Base-by-base conservation (phyloP, 148 eudicot species). In the Chenopodium berlandieri region DNA sequence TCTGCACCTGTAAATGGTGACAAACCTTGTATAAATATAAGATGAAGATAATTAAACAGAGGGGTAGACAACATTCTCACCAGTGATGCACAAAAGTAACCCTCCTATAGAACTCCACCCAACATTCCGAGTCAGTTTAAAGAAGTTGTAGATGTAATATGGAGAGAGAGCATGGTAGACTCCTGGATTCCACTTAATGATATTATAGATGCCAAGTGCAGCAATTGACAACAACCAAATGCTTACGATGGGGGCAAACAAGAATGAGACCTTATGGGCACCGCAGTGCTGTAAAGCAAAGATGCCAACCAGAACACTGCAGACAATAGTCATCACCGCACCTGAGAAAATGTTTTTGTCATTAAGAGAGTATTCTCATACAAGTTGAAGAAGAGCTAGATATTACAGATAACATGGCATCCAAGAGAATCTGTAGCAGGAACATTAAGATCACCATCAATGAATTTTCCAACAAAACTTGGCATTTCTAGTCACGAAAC, bases 231-330 rank as follows among this genome's bases (percentile, higher is more conserved):
- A 60, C 75, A 89, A 56, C 91, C 91, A 89, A 22, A 84, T 25
- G 46, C 80, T 82, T 56, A 89, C 83, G 47, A 84, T 75, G 4
- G 91, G 91, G 80, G 91, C 83, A 85, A 89, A 89, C 82, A 89
- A 47, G 78, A 87, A 87, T 20, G 89, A 82, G 58, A 89, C 86
- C 82, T 44, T 82, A 78, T 87, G 85, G 50, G 87, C 84, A 10
- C 91, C 91, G 50, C 80, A 83, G 65, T 89, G 89, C 78, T 89
- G 91, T 80, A 89, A 80, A 79, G 88, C 88, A 78, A 87, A 89
- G 68, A 87, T 87, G 76, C 83, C 88, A 83, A 89, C 87, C 75
- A 87, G 80, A 52, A 87, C 82, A 65, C 75, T 64, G 75, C 89
- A 86, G 58, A 84, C 89, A 75, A 87, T 85, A 34, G 52, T 62